Conservation (phyloP, 2,329 filamentous ascomycete genomes). For the Didymella arachidicola region DNA sequence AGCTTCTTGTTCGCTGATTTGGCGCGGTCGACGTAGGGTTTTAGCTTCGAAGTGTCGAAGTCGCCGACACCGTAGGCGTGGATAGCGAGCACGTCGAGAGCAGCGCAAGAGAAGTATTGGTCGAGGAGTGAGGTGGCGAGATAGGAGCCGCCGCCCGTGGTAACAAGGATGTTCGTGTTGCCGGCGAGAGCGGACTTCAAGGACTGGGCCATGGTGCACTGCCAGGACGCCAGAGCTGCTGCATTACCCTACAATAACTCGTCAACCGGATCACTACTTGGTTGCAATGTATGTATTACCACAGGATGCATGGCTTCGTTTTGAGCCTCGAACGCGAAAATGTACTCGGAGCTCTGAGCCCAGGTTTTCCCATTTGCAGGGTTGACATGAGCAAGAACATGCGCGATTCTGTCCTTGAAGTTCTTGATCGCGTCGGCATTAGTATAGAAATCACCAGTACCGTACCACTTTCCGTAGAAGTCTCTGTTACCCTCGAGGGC, state of each 20-base stretch:
- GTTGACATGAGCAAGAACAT: constrained; percentile 21
- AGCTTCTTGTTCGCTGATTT: constrained; percentile 9
- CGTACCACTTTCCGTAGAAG: constrained; percentile 25
- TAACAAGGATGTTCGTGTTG: constrained; percentile 14
- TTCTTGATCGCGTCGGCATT: constrained; percentile 15
- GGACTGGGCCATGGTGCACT: constrained; percentile 18
- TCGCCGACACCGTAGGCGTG: constrained; percentile 19
- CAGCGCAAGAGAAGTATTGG: constrained; percentile 13
- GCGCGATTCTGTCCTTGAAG: constrained; percentile 20
- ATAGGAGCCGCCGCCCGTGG: constrained; percentile 19
- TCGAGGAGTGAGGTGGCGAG: constrained; percentile 14
- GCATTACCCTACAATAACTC: constrained; percentile 7
- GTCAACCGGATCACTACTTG: background rate
- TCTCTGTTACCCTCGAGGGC: constrained; percentile 21
- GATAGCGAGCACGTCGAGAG: constrained; percentile 18
- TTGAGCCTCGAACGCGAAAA: constrained; percentile 27
- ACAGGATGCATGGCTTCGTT: constrained; percentile 25
- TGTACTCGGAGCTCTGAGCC: constrained; percentile 23
- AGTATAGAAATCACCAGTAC: constrained; percentile 25
- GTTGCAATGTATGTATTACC: background rate
- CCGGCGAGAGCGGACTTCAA: constrained; percentile 4
- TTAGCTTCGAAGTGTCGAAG: constrained; percentile 7
- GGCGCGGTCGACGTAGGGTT: constrained; percentile 11
- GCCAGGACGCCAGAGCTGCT: constrained; percentile 17
- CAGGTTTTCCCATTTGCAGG: constrained; percentile 19